phyloP scores from a whole-genome alignment of 345 rosid species.

The Salix brachista region DNA sequence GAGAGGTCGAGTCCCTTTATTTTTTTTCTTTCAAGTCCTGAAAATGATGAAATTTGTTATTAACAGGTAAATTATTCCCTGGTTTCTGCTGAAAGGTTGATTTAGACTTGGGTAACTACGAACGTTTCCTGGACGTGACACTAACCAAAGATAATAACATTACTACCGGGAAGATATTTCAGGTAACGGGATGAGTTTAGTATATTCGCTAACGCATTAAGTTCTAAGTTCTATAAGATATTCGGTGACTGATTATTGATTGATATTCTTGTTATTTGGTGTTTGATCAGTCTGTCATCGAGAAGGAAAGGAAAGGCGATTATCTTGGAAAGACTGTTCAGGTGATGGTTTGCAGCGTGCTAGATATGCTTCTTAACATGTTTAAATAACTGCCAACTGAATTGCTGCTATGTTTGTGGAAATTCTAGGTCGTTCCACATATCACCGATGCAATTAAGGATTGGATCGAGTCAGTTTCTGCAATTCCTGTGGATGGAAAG shows the following conservation, averaged over 20 bases:
- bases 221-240: constrained; percentile 6
- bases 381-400: background rate
- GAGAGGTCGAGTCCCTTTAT: constrained; percentile 57
- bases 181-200: constrained; percentile 45
- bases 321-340: constrained; percentile 40
- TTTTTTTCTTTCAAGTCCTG: background rate
- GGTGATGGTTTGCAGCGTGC: constrained; percentile 14
- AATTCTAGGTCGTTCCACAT: constrained; percentile 33
- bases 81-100: constrained; percentile 59
- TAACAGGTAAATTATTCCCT: constrained; percentile 18
- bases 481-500: constrained; percentile 30
- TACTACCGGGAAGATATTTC: constrained; percentile 95
- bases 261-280: background rate
- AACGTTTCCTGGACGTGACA: constrained; percentile 82
- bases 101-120: constrained; percentile 94
- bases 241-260: background rate
- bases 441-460: constrained; percentile 35
- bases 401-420: background rate
- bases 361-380: background rate
- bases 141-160: constrained; percentile 87
- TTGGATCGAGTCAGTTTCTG: constrained; percentile 26
- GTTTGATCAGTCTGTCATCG: constrained; percentile 28
- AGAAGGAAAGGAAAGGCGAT: constrained; percentile 34
- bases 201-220: background rate
- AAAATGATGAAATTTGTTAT: background rate